These are phyloP conservation scores for Aspergillus asperescens DNA, from an alignment of 495 filamentous ascomycete species.

Conservation along the genomic window DNA sequence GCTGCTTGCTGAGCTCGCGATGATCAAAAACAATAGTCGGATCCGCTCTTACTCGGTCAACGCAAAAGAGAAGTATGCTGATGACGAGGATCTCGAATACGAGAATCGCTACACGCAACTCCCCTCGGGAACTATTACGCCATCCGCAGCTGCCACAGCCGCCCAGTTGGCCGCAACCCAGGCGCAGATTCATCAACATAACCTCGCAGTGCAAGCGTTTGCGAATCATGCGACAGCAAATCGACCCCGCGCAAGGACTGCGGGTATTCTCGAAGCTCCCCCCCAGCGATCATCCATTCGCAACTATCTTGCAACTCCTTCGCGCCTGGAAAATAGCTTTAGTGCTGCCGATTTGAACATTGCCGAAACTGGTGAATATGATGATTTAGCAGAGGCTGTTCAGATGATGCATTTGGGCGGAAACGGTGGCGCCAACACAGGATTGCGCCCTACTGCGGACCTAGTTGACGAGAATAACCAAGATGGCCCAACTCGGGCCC, in stretches of 20 bases:
- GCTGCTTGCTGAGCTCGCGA: slow-evolving; percentile 71
- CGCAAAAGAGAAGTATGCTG: slow-evolving; percentile 94
- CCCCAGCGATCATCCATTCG: slow-evolving; percentile 65
- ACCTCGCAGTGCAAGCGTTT: slow-evolving; percentile 88
- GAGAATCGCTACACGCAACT: slow-evolving; percentile 48
- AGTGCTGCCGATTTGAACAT: slow-evolving; percentile 72
- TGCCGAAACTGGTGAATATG: slow-evolving; percentile 67
- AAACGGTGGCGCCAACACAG: slow-evolving; percentile 54
- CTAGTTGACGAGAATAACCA: slow-evolving; percentile 65
- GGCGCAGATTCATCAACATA: slow-evolving; percentile 88
- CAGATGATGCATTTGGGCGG: slow-evolving; percentile 70
- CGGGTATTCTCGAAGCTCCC: slow-evolving; percentile 84
- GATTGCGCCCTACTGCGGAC: slow-evolving; percentile 36
- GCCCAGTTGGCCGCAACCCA: slow-evolving; percentile 75
- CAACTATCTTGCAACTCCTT: slow-evolving; percentile 69
- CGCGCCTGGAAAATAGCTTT: slow-evolving; percentile 78
- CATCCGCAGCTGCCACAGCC: slow-evolving; percentile 62
- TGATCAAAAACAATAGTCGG: slow-evolving; percentile 74
- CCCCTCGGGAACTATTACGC: slow-evolving; percentile 66
- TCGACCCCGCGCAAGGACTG: slow-evolving; percentile 81
- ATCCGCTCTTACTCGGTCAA: slow-evolving; percentile 98
- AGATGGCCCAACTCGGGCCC: slow-evolving; percentile 83
- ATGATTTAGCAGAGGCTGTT: slow-evolving; percentile 67
- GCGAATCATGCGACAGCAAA: slow-evolving; percentile 73
- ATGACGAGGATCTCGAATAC: slow-evolving; percentile 85